Conservation (phyloP, 73 alveolate species). For the Tetrahymena thermophila region DNA sequence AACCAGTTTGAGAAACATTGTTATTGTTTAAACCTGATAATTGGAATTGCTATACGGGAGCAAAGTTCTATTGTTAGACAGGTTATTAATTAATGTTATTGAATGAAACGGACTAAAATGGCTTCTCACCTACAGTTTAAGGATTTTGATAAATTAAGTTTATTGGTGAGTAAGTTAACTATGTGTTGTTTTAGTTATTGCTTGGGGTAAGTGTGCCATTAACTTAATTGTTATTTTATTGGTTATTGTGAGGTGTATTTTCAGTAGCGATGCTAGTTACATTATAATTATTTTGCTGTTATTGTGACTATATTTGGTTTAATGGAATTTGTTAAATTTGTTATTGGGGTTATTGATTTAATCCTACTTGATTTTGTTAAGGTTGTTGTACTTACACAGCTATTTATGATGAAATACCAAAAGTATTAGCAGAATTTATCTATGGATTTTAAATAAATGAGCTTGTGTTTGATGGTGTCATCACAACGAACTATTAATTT, state of each 20-base stretch:
- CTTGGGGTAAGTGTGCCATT: background rate
- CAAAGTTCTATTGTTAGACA: background rate
- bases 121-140: background rate
- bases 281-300: background rate
- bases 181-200: background rate
- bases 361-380: background rate
- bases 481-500: background rate
- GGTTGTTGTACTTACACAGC: background rate
- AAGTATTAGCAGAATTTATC: background rate
- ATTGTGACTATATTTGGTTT: background rate
- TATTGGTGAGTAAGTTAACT: background rate
- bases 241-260: background rate
- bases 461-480: background rate
- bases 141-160: background rate
- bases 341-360: background rate
- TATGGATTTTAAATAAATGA: background rate
- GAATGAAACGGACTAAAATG: background rate
- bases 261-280: background rate
- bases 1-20: background rate
- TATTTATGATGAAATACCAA: background rate
- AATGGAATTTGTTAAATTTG: background rate
- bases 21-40: background rate
- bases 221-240: background rate
- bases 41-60: background rate
- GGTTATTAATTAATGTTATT: background rate